Conservation (phyloP, 139 green algal genomes). For the Zygnema circumcarinatum region DNA sequence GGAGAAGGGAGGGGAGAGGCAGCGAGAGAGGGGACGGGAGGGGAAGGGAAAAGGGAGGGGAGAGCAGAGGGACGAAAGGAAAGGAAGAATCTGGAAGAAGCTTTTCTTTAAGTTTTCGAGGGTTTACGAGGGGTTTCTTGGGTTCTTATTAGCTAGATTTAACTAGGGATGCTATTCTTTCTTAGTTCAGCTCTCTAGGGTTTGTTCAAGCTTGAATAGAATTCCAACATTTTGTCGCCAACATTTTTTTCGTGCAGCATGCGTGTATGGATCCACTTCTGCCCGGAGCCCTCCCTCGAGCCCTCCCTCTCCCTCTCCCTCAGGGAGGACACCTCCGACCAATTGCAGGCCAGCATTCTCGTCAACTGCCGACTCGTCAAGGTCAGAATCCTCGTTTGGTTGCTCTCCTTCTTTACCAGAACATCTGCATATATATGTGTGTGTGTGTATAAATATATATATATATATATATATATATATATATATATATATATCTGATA, state of each 20-base stretch:
- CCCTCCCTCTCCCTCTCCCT: background rate
- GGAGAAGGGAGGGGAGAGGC: too few relatives aligned
- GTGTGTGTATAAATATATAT: background rate
- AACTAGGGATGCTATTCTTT: too few relatives aligned
- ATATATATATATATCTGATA: background rate
- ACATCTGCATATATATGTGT: constrained; percentile 2
- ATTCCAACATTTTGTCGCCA: too few relatives aligned
- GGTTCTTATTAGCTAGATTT: too few relatives aligned
- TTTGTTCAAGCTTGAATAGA: too few relatives aligned
- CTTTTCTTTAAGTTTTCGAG: too few relatives aligned
- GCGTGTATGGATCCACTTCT: constrained; percentile 29
- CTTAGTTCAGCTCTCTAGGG: too few relatives aligned
- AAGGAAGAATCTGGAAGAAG: too few relatives aligned
- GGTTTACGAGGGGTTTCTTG: too few relatives aligned
- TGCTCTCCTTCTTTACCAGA: background rate
- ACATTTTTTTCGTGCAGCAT: background rate
- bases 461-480: background rate
- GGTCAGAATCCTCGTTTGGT: background rate
- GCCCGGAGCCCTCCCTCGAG: constrained; percentile 1
- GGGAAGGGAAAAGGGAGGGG: too few relatives aligned
- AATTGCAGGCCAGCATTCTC: background rate
- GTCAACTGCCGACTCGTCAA: constrained; percentile 26
- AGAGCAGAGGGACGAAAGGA: too few relatives aligned
- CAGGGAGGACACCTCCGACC: constrained; percentile 3
- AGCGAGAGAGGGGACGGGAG: too few relatives aligned